Percentiles rank a stretch among this genome's conserved stretches.
Evolutionary conservation across 192 early-diverging fungal species (phyloP).

Genomic region (Linderina pennispora): DNA sequence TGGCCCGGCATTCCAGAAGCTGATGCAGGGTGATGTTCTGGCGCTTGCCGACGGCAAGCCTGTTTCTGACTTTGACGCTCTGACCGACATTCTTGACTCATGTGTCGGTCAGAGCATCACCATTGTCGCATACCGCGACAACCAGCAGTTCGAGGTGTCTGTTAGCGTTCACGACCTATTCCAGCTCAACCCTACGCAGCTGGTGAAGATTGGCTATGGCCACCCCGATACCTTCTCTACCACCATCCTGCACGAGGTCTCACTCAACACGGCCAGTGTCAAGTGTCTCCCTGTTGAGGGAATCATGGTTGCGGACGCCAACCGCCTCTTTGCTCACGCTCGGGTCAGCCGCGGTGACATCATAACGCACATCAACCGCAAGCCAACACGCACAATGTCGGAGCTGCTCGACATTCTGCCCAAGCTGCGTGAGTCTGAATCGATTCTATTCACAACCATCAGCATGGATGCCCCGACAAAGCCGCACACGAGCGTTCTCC

Average conservation of each 20-base stretch:
- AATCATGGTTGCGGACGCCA: background rate
- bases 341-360: background rate
- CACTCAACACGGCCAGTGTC: conserved; percentile 51
- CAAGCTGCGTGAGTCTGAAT: background rate
- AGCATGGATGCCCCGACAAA: background rate
- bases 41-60: conserved; percentile 48
- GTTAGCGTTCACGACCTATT: conserved; percentile 59
- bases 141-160: conserved; percentile 27
- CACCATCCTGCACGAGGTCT: conserved; percentile 59
- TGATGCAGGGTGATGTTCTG: conserved; percentile 58
- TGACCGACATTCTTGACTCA: conserved; percentile 54
- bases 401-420: background rate
- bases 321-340: background rate
- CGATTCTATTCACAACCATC: background rate
- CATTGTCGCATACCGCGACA: conserved; percentile 50
- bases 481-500: background rate
- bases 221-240: background rate
- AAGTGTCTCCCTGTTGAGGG: background rate
- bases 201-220: conserved; percentile 70
- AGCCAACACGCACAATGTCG: too few species aligned
- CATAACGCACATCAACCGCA: background rate
- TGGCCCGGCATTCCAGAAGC: conserved; percentile 49
- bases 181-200: conserved; percentile 68
- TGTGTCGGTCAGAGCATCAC: conserved; percentile 40
- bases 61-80: conserved; percentile 55